A percentile compares a stretch with the other conserved stretches of the same genome.
These are phyloP conservation scores for Microsporum ferrugineum DNA, from an alignment of 2,329 filamentous ascomycete species.

Conservation along the genomic window DNA sequence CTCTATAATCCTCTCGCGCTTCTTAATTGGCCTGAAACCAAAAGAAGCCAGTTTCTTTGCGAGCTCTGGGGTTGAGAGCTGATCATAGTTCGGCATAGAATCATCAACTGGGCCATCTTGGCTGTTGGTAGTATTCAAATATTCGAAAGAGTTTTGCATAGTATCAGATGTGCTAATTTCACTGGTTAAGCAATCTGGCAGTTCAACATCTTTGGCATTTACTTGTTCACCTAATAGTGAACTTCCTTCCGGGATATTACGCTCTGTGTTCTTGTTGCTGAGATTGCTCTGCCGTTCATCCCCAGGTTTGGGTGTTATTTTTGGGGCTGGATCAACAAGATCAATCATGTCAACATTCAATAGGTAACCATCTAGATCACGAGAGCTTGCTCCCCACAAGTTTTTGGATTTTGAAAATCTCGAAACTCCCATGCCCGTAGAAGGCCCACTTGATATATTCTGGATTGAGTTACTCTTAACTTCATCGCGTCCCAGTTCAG, in stretches of 20 bases:
- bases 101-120: neutral
- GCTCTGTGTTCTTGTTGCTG: neutral
- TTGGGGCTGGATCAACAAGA: constrained; percentile 36
- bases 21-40: constrained; percentile 62
- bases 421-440: constrained; percentile 12
- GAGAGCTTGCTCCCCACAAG: constrained; percentile 61
- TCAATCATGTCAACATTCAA: constrained; percentile 54
- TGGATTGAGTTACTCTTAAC: constrained; percentile 11
- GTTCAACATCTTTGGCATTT: neutral
- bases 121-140: too few species aligned
- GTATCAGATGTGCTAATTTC: neutral
- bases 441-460: constrained; percentile 40
- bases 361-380: constrained; percentile 54
- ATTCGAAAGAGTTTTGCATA: neutral
- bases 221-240: neutral
- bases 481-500: constrained; percentile 49
- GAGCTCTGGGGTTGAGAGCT: constrained; percentile 53
- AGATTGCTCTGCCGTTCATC: too few species aligned
- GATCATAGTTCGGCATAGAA: constrained; percentile 46
- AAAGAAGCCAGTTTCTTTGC: constrained; percentile 51
- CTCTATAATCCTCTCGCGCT: constrained; percentile 56
- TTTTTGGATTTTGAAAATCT: constrained; percentile 27
- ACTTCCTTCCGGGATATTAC: neutral
- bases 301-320: neutral
- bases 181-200: neutral